Evolutionary conservation across 2,329 filamentous ascomycete species (phyloP).

Genomic region (Penicillium sp.): DNA sequence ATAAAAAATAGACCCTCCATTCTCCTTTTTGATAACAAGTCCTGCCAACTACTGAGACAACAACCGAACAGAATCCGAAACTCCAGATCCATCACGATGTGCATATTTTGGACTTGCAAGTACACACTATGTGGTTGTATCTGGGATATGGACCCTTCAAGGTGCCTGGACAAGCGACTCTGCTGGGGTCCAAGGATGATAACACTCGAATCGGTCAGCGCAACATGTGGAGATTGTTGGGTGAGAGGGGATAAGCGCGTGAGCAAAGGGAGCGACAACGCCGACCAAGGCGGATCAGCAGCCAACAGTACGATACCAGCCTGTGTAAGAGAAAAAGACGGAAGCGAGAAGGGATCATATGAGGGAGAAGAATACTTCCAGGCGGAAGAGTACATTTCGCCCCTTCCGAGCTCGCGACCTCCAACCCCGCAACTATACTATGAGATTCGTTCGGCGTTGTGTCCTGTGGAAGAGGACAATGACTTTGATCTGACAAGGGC

Average conservation of each 20-base stretch:
- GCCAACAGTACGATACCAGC: background rate
- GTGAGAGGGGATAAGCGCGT: slow-evolving; percentile 7
- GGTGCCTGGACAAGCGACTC: slow-evolving; percentile 1
- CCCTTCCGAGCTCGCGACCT: background rate
- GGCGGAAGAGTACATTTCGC: background rate
- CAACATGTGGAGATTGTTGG: slow-evolving; percentile 22
- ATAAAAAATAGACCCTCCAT: background rate
- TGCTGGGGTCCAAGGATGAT: slow-evolving; percentile 14
- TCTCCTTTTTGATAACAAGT: background rate
- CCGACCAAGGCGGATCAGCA: background rate
- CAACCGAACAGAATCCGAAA: background rate
- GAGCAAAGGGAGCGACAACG: background rate
- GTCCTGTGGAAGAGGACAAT: background rate
- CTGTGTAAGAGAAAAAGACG: background rate
- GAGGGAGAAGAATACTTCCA: background rate
- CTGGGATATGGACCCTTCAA: slow-evolving; percentile 10
- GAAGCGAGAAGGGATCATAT: background rate
- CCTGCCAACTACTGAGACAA: background rate
- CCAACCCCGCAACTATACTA: slow-evolving; percentile 1
- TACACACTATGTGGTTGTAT: slow-evolving; percentile 28
- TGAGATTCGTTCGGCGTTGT: background rate
- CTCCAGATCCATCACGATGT: slow-evolving; percentile 15
- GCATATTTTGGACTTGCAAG: slow-evolving; percentile 18
- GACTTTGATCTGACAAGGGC: slow-evolving; percentile 10
- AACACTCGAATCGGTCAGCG: slow-evolving; percentile 6